Percentiles rank a stretch among this genome's conserved stretches.
Evolutionary conservation across 2,329 filamentous ascomycete genomes (phyloP).

Genomic region (Aspergillus neoniger): DNA sequence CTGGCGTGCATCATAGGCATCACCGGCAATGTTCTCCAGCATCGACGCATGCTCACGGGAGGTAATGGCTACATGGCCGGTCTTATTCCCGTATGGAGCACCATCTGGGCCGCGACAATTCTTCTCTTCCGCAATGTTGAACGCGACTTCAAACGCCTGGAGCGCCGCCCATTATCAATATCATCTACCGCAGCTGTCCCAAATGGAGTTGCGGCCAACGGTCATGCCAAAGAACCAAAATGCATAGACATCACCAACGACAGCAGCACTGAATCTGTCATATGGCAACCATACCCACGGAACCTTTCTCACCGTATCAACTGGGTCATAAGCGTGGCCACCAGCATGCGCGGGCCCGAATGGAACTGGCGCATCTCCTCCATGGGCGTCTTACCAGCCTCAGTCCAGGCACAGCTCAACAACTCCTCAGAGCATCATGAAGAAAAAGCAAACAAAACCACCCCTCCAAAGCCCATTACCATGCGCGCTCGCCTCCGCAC

Average conservation of each 20-base stretch:
- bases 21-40: conserved; percentile 46
- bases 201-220: not conserved
- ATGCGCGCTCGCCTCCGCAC: conserved; percentile 47
- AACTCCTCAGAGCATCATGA: not conserved
- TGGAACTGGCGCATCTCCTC: conserved; percentile 61
- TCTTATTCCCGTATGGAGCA: conserved; percentile 55
- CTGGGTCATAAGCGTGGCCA: conserved; percentile 60
- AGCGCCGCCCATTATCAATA: not conserved
- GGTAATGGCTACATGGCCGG: conserved; percentile 59
- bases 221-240: not conserved
- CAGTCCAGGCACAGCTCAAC: conserved; percentile 28
- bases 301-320: conserved; percentile 56
- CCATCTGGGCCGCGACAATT: conserved; percentile 56
- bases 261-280: conserved; percentile 33
- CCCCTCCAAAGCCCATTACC: not conserved
- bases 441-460: not conserved
- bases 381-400: conserved; percentile 40
- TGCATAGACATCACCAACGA: not conserved
- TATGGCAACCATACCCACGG: conserved; percentile 58
- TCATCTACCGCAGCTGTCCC: not conserved
- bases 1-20: conserved; percentile 49
- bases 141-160: conserved; percentile 56
- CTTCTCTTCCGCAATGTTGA: conserved; percentile 59
- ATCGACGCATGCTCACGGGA: conserved; percentile 51
- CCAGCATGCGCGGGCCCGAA: conserved; percentile 60